Base-by-base conservation (phyloP, 208 protist genomes). In the Crithidia expoeki region DNA sequence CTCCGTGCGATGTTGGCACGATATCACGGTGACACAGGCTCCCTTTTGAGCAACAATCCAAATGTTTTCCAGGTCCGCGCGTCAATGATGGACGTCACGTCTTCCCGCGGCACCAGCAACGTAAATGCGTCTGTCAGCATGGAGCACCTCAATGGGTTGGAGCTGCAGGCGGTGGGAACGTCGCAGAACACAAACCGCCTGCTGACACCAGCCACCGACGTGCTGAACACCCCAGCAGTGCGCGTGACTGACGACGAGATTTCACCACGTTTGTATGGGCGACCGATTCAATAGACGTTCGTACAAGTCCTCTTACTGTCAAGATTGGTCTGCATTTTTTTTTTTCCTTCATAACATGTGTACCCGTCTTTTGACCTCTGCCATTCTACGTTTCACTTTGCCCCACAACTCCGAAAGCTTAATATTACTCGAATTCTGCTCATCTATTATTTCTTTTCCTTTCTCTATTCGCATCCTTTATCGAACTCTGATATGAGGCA, bases 171-270 rank as follows among this genome's bases (percentile, higher is more conserved):
- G 28, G 19, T 52, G 50, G 17, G 64, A 19, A 10, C 27, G 32
- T 51, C 64, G 42, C 64, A 60, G 52, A 58, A 52, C 51, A 42
- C 52, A 25, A 70, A 70, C 28, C 56, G 62, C 33, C 33, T 65
- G 33, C 50, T 76, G 27, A 76, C 71, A 28, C 63, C 71, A 14
- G 66, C 63, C 49, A 40, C 63, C 6, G 71, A 70, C n/a, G 71
- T 19, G 5, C 21, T 76, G 47, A 76, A 76, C 63, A 70, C 38
- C 25, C 71, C 71, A 12, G 61, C 63, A 6, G 56, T 76, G 63
- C 62, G 63, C 63, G 28, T 46, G n/a, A 36, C 36, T 4, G 71
- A 76, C n/a, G 71, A 76, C 38, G 71, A 76, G 3, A 63, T 63
- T 36, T 76, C 56, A 63, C 71, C 57, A 2, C 61, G 61, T 27